These are phyloP conservation scores for Chrysosporium queenslandicum DNA, from an alignment of 2,329 filamentous ascomycete species.

Conservation along the genomic window DNA sequence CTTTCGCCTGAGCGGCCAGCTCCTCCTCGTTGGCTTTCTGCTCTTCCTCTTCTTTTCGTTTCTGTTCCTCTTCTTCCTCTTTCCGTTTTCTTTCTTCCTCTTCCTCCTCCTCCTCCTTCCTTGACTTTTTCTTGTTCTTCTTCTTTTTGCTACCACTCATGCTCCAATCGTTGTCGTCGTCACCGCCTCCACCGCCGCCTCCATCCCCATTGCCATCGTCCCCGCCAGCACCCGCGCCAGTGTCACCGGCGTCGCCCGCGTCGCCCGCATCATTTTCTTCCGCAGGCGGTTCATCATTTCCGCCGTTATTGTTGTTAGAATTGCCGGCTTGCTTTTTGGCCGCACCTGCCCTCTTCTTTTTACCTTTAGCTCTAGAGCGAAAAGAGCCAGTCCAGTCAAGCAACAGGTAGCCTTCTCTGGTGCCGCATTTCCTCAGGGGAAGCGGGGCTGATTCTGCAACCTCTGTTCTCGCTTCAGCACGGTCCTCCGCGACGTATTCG, in stretches of 20 bases:
- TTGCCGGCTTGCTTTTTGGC: conserved; percentile 8
- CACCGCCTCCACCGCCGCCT: conserved; percentile 4
- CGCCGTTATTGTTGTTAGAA: conserved; percentile 1
- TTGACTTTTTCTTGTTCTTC: conserved; percentile 17
- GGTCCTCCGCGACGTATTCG: conserved; percentile 25
- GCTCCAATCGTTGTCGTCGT: conserved; percentile 13
- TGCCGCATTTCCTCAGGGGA: not conserved
- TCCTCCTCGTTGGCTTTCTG: conserved; percentile 28
- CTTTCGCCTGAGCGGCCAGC: conserved; percentile 21
- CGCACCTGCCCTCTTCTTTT: conserved; percentile 14
- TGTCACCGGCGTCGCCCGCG: conserved; percentile 3
- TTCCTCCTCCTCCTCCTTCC: conserved; percentile 15
- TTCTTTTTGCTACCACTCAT: conserved; percentile 13
- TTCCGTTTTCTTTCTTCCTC: conserved; percentile 11
- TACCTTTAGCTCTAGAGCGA: conserved; percentile 10
- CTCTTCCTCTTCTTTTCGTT: conserved; percentile 24
- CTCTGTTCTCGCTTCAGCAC: not conserved
- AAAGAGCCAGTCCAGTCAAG: conserved; percentile 15
- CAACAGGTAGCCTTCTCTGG: not conserved
- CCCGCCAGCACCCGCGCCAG: conserved; percentile 6
- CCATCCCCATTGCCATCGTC: conserved; percentile 5
- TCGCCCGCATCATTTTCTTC: conserved; percentile 7
- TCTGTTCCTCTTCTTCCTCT: conserved; percentile 20
- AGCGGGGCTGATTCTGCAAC: not conserved
- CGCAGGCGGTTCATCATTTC: conserved; percentile 10